Percentiles rank a stretch among this genome's conserved stretches.
phyloP scores from a whole-genome alignment of 2,329 filamentous ascomycete genomes.

The Arthrobotrys iridis region DNA sequence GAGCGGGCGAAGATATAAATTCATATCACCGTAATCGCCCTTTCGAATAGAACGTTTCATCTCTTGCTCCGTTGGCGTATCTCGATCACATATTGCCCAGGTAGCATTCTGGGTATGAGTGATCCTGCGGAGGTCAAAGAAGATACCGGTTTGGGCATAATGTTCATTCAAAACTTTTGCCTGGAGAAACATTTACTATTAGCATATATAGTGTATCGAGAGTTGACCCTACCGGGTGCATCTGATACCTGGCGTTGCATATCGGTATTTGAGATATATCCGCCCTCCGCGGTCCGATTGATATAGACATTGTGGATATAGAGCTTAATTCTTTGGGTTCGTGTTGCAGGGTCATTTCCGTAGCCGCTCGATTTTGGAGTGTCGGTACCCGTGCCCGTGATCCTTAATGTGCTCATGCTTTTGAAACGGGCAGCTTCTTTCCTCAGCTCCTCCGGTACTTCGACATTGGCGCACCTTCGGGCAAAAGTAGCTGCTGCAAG shows the following conservation, averaged over 20 bases:
- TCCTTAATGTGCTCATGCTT: not conserved
- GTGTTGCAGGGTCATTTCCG: not conserved
- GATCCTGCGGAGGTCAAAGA: slow-evolving; percentile 17
- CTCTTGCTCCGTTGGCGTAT: slow-evolving; percentile 11
- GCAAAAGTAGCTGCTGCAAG: not conserved
- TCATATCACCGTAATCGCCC: slow-evolving; percentile 26
- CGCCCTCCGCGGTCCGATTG: slow-evolving; percentile 23
- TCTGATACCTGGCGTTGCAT: slow-evolving; percentile 27
- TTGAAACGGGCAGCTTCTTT: slow-evolving; percentile 10
- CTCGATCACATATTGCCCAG: slow-evolving; percentile 13
- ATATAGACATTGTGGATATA: slow-evolving; percentile 35
- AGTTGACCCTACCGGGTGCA: not conserved
- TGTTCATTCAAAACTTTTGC: slow-evolving; percentile 24
- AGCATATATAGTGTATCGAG: not conserved
- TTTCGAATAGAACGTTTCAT: slow-evolving; percentile 28
- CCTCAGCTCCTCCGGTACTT: slow-evolving; percentile 8
- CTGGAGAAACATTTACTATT: not conserved
- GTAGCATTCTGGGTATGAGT: slow-evolving; percentile 22
- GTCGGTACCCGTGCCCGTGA: not conserved
- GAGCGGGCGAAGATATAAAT: slow-evolving; percentile 28
- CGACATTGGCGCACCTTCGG: slow-evolving; percentile 15
- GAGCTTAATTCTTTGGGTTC: slow-evolving; percentile 24
- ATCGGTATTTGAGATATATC: slow-evolving; percentile 17
- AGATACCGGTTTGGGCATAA: slow-evolving; percentile 27
- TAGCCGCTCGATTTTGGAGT: not conserved